Evolutionary conservation across 257 asterid genomes (phyloP).

Genomic region (Penstemon newberryi): DNA sequence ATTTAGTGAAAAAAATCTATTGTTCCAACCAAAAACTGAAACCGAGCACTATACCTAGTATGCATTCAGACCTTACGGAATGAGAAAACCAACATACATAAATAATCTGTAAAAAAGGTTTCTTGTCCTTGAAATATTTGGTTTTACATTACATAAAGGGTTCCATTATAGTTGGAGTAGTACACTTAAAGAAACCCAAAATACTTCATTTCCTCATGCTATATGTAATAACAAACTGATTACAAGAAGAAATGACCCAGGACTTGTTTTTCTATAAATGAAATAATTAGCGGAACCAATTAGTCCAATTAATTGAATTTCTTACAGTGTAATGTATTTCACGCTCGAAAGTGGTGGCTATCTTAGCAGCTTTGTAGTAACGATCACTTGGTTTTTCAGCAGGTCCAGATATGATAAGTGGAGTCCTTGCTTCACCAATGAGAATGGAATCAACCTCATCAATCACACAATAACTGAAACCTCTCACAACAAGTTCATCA

Average conservation of each 20-base stretch:
- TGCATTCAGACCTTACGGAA: constrained; percentile 17
- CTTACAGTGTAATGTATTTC: constrained; percentile 93
- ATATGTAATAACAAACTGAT: constrained; percentile 3
- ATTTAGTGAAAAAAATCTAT: constrained; percentile 22
- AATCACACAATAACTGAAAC: constrained; percentile 85
- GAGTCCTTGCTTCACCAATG: constrained; percentile 99
- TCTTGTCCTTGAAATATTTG: constrained; percentile 2
- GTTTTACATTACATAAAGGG: constrained; percentile 14
- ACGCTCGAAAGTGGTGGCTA: constrained; percentile 84
- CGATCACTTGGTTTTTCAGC: constrained; percentile 96
- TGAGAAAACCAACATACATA: not conserved
- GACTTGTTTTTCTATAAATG: constrained; percentile 9
- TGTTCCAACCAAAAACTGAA: constrained; percentile 14
- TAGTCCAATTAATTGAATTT: constrained; percentile 27
- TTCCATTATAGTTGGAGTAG: constrained; percentile 19
- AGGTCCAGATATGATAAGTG: constrained; percentile 96
- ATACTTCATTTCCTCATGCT: constrained; percentile 10
- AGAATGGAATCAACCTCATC: constrained; percentile 99
- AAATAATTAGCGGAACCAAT: constrained; percentile 14
- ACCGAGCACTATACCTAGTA: constrained; percentile 16
- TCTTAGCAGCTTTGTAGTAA: constrained; percentile 94
- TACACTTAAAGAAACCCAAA: constrained; percentile 14
- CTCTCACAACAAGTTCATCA: constrained; percentile 91
- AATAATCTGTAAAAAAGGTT: not conserved
- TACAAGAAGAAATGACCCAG: constrained; percentile 12